Conservation (phyloP, 2,329 filamentous ascomycete species). For the Stagonosporopsis tanaceti region DNA sequence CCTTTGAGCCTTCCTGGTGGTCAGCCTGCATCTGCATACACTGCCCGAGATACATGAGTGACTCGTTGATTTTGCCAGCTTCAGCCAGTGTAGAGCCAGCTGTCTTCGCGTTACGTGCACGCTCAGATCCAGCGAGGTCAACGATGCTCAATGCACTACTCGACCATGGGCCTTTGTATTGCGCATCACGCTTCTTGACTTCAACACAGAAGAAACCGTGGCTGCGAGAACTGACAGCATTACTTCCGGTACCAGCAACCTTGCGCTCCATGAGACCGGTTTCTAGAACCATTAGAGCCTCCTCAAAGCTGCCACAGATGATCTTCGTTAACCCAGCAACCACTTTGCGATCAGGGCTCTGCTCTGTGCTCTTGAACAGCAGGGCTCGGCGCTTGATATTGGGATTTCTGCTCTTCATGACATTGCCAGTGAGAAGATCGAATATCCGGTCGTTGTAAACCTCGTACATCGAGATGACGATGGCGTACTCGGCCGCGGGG, state of each 20-base stretch:
- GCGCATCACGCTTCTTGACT: slow-evolving; percentile 78
- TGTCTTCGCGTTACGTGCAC: slow-evolving; percentile 91
- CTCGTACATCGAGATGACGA: slow-evolving; percentile 97
- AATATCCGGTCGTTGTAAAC: slow-evolving; percentile 99
- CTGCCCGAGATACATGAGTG: slow-evolving; percentile 96
- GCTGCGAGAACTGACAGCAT: slow-evolving; percentile 88
- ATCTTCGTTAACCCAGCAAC: slow-evolving; percentile 92
- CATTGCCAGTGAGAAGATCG: slow-evolving; percentile 77
- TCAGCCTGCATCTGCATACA: slow-evolving; percentile 96
- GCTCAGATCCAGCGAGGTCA: slow-evolving; percentile 92
- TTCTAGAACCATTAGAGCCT: slow-evolving; percentile 89
- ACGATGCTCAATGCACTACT: slow-evolving; percentile 86
- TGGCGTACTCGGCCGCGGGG: slow-evolving; percentile 77
- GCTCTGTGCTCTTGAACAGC: slow-evolving; percentile 90
- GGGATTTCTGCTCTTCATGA: slow-evolving; percentile 62
- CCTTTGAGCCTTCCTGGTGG: slow-evolving; percentile 75
- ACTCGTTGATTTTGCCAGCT: slow-evolving; percentile 98
- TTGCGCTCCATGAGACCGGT: slow-evolving; percentile 85
- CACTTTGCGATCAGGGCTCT: slow-evolving; percentile 88
- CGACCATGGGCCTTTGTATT: slow-evolving; percentile 70
- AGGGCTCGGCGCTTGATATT: slow-evolving; percentile 75
- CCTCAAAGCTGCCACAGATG: slow-evolving; percentile 80
- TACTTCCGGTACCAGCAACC: slow-evolving; percentile 90
- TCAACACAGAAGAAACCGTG: slow-evolving; percentile 97
- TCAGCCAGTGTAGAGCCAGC: slow-evolving; percentile 91